Percentiles rank a stretch among this genome's conserved stretches.
Evolutionary conservation across 345 rosid genomes (phyloP).

Genomic region (Schrenkiella parvula): DNA sequence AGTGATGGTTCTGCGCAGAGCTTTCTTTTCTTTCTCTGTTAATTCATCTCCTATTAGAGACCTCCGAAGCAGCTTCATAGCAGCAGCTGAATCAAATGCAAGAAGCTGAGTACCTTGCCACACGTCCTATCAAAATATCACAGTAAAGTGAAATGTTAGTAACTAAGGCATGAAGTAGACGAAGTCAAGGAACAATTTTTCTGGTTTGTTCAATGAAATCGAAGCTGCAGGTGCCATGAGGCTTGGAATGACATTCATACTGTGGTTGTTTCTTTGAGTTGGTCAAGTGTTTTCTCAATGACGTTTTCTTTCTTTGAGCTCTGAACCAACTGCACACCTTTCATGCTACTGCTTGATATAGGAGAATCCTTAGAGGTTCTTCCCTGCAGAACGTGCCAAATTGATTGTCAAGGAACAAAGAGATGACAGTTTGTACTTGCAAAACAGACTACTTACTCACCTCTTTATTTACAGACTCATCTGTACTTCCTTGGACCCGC

Average conservation of each 20-base stretch:
- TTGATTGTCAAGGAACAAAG: conserved; percentile 18
- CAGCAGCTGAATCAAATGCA: conserved; percentile 85
- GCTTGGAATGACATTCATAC: conserved; percentile 43
- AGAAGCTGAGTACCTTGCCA: conserved; percentile 98
- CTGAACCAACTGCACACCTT: conserved; percentile 44
- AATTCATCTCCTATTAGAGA: conserved; percentile 78
- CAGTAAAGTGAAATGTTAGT: background rate
- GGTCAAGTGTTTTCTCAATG: conserved; percentile 71
- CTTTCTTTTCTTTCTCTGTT: conserved; percentile 81
- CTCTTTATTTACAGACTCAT: conserved; percentile 64
- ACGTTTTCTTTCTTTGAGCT: conserved; percentile 59
- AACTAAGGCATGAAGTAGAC: background rate
- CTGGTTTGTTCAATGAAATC: background rate
- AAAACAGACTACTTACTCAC: conserved; percentile 32
- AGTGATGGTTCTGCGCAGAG: conserved; percentile 72
- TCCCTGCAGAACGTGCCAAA: conserved; percentile 42
- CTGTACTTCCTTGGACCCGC: conserved; percentile 73
- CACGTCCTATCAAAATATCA: conserved; percentile 60
- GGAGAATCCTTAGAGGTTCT: conserved; percentile 33
- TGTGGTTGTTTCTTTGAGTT: conserved; percentile 77
- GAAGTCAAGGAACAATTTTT: background rate
- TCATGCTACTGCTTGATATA: conserved; percentile 33
- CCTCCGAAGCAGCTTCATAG: conserved; percentile 70
- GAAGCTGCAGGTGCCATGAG: conserved; percentile 4
- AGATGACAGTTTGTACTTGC: background rate